These are phyloP conservation scores for Ophiostoma perfectum DNA, from an alignment of 2,329 filamentous ascomycete genomes.

Conservation along the genomic window DNA sequence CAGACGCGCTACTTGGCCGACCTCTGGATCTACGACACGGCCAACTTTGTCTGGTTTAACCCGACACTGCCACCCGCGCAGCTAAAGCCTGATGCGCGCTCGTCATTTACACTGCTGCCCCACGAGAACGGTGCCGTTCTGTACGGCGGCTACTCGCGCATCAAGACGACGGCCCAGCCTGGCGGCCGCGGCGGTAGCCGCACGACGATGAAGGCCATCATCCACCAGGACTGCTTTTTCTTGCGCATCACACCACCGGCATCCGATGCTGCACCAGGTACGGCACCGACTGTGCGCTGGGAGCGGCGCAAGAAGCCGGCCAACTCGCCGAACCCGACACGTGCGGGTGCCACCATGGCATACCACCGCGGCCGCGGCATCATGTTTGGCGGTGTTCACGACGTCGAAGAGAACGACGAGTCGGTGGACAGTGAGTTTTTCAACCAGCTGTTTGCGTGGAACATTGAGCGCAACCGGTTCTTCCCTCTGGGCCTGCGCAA, in stretches of 20 bases:
- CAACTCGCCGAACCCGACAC: slow-evolving; percentile 75
- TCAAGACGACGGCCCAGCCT: slow-evolving; percentile 66
- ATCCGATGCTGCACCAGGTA: slow-evolving; percentile 58
- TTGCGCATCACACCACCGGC: slow-evolving; percentile 71
- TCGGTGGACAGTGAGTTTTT: slow-evolving; percentile 98
- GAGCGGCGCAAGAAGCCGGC: slow-evolving; percentile 88
- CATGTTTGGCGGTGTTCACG: slow-evolving; percentile 88
- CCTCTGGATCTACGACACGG: slow-evolving; percentile 91
- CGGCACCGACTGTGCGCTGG: slow-evolving; percentile 75
- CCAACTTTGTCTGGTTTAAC: slow-evolving; percentile 77
- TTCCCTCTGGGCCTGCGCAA: slow-evolving; percentile 77
- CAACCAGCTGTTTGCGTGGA: slow-evolving; percentile 86
- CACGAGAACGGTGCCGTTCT: slow-evolving; percentile 86
- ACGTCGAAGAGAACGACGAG: slow-evolving; percentile 86
- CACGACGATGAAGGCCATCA: slow-evolving; percentile 75
- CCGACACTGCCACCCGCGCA: slow-evolving; percentile 70
- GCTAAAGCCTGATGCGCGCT: slow-evolving; percentile 83
- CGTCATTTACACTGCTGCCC: slow-evolving; percentile 85
- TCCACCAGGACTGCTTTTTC: slow-evolving; percentile 95
- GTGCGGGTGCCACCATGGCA: slow-evolving; percentile 89
- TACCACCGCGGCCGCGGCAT: slow-evolving; percentile 92
- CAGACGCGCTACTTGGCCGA: slow-evolving; percentile 91
- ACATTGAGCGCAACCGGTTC: slow-evolving; percentile 90
- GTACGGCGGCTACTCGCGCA: slow-evolving; percentile 88
- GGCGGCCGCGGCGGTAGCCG: slow-evolving; percentile 56